Evolutionary conservation across 139 green algal genomes (phyloP).

Genomic region (Tetraselmis chui): DNA sequence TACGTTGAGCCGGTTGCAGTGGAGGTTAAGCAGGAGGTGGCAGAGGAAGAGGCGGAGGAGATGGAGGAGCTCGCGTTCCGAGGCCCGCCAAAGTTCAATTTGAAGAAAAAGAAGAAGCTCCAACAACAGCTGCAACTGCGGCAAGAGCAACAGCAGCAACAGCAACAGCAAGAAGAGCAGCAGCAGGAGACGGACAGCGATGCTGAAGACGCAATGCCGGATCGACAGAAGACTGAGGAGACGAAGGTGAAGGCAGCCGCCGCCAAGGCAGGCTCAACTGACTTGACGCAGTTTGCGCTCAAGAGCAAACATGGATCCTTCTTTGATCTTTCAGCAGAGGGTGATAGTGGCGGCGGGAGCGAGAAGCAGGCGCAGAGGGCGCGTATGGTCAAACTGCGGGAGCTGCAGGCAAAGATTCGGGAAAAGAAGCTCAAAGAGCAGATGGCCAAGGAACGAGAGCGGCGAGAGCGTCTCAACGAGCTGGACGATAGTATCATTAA

Average conservation of each 20-base stretch:
- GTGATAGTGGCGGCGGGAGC: neutral
- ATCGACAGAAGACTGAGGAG: neutral
- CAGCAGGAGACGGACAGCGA: no score
- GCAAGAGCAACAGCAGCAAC: no score
- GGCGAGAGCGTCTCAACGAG: neutral
- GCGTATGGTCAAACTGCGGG: neutral
- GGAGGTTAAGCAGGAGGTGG: neutral
- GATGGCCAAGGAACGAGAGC: neutral
- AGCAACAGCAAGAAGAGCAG: neutral
- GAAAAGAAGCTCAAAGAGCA: neutral
- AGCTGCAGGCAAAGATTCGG: neutral
- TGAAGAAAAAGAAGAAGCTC: constrained; percentile 26
- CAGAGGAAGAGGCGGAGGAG: neutral
- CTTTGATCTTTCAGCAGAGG: neutral
- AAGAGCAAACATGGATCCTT: neutral
- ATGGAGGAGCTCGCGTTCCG: constrained; percentile 1
- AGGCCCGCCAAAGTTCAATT: constrained; percentile 34
- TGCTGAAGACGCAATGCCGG: neutral
- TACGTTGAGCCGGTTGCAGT: neutral
- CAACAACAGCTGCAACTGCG: no score
- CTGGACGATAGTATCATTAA: neutral
- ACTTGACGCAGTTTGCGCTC: neutral
- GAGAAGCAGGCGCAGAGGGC: neutral
- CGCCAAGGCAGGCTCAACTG: neutral
- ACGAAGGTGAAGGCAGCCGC: no score